These are phyloP conservation scores for Lichtheimia corymbifera DNA, from an alignment of 371 early-diverging fungal genomes.

Conservation along the genomic window DNA sequence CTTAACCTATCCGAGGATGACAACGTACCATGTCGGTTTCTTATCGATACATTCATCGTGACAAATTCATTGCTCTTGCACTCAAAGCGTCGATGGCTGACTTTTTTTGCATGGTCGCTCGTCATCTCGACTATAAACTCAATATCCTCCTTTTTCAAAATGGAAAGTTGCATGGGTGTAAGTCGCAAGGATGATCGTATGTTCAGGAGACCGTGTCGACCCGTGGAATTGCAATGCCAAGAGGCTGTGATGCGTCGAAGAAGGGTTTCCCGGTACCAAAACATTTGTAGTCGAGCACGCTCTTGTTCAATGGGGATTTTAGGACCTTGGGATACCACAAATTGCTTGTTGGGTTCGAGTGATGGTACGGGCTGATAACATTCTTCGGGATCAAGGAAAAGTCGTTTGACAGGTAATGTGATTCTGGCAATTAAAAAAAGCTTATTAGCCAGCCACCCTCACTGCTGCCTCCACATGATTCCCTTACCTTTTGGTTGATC, in stretches of 20 bases:
- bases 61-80: constrained; percentile 56
- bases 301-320: constrained; percentile 53
- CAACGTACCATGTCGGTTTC: constrained; percentile 47
- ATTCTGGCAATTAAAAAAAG: constrained; percentile 47
- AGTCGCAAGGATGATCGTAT: constrained; percentile 54
- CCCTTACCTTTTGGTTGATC: constrained; percentile 36
- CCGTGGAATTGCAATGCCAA: constrained; percentile 47
- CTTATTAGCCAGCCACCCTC: neutral
- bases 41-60: constrained; percentile 49
- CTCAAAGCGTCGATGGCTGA: constrained; percentile 40
- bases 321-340: constrained; percentile 66
- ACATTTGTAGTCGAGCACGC: constrained; percentile 57
- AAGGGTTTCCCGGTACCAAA: constrained; percentile 80
- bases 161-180: constrained; percentile 48
- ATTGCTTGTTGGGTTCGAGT: constrained; percentile 74
- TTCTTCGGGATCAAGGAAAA: constrained; percentile 53
- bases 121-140: constrained; percentile 49
- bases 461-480: neutral
- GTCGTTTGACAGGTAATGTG: constrained; percentile 67
- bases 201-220: constrained; percentile 54
- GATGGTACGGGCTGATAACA: constrained; percentile 66
- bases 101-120: constrained; percentile 21
- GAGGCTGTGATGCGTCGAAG: constrained; percentile 55
- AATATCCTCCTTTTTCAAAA: constrained; percentile 62
- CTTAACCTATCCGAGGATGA: neutral